Conservation (phyloP, 164 flowering plant genomes). For the Brasenia schreberi region DNA sequence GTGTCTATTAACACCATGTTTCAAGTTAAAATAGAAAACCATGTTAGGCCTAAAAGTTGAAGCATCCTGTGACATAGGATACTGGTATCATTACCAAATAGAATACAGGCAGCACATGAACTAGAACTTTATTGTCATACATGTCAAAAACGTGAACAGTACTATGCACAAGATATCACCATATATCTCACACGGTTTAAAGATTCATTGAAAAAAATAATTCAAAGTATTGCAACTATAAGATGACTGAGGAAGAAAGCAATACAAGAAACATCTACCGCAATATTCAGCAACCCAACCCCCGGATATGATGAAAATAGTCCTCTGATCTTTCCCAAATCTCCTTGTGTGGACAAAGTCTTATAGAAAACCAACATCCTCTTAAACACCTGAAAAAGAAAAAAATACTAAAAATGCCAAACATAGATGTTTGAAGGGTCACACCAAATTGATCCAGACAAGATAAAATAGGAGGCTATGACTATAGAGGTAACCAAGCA, state of each 20-base stretch:
- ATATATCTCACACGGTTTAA: too few species aligned
- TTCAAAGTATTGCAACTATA: too few species aligned
- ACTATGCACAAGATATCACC: too few species aligned
- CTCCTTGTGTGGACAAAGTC: constrained; percentile 3
- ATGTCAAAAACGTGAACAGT: too few species aligned
- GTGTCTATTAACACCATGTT: not conserved
- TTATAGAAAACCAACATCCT: constrained; percentile 17
- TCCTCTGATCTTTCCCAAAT: constrained; percentile 12
- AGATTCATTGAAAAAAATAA: too few species aligned
- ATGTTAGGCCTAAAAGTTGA: too few species aligned
- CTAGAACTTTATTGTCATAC: too few species aligned
- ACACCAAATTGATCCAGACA: not conserved
- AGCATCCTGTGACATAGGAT: too few species aligned
- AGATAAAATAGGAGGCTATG: not conserved
- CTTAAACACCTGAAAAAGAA: constrained; percentile 43
- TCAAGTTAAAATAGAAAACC: too few species aligned
- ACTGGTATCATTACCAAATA: too few species aligned
- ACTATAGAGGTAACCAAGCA: not conserved
- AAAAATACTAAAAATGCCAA: not conserved
- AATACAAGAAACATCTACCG: constrained; percentile 25
- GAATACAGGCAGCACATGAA: too few species aligned
- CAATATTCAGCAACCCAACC: constrained; percentile 57
- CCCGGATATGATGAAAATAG: constrained; percentile 40
- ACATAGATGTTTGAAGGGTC: not conserved
- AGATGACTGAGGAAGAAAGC: too few species aligned